Conservation (phyloP, 179 eudicot genomes). For the Amaranthus tricolor region DNA sequence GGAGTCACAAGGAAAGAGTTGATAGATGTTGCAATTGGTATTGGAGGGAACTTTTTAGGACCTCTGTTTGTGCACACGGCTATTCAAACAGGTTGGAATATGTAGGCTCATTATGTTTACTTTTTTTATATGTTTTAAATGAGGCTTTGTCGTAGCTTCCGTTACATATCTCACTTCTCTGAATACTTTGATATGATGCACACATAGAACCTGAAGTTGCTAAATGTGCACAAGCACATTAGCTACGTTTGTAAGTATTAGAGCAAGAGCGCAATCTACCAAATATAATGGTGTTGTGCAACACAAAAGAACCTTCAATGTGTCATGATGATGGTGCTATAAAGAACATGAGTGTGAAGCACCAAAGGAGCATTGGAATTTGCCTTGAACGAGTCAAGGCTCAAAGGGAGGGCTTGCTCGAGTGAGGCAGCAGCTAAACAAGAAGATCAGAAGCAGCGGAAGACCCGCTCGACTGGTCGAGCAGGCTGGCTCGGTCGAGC, state of each 20-base stretch:
- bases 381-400: no score
- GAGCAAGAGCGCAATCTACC: no score
- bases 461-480: no score
- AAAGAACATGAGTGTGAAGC: no score
- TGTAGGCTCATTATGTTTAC: background rate
- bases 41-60: conserved; percentile 96
- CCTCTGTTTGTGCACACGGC: conserved; percentile 98
- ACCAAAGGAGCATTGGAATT: no score
- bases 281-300: no score
- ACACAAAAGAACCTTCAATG: no score
- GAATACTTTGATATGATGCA: conserved; percentile 18
- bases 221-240: conserved; percentile 76
- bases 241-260: conserved; percentile 95
- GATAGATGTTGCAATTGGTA: conserved; percentile 85
- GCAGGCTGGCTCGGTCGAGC: no score
- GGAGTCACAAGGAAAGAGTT: conserved; percentile 91
- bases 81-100: conserved; percentile 84
- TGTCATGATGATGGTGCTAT: no score
- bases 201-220: conserved; percentile 75
- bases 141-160: background rate
- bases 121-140: background rate
- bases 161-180: background rate
- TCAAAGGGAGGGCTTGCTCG: no score
- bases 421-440: no score
- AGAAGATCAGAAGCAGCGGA: no score